Evolutionary conservation across 2,329 filamentous ascomycete species (phyloP).

Genomic region (Monilinia laxa): DNA sequence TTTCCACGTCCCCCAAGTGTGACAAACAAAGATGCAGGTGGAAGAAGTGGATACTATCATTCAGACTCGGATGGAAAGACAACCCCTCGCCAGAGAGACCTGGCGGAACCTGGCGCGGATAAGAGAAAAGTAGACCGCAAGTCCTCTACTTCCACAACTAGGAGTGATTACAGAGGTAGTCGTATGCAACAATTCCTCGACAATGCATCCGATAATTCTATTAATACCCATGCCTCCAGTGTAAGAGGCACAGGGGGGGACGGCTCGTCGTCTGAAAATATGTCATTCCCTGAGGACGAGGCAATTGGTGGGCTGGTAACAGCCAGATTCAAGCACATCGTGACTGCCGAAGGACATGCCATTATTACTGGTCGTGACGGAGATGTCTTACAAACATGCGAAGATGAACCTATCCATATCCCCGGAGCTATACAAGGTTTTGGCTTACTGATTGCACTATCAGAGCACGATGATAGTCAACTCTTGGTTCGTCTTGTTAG

Average conservation of each 20-base stretch:
- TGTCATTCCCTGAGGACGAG: constrained; percentile 22
- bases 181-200: constrained; percentile 36
- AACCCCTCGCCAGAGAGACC: constrained; percentile 6
- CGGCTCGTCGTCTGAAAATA: constrained; percentile 13
- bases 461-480: constrained; percentile 66
- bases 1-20: constrained; percentile 24
- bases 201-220: constrained; percentile 34
- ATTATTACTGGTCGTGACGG: constrained; percentile 78
- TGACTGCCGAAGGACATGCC: constrained; percentile 75
- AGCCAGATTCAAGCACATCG: constrained; percentile 73
- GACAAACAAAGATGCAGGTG: constrained; percentile 11
- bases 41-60: neutral
- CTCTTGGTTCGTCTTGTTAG: constrained; percentile 72
- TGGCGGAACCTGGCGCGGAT: neutral
- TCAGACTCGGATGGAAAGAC: constrained; percentile 15
- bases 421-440: constrained; percentile 62
- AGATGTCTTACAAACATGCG: constrained; percentile 71
- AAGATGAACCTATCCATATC: constrained; percentile 88
- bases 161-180: constrained; percentile 26
- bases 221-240: constrained; percentile 21
- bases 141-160: constrained; percentile 23
- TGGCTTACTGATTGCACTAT: constrained; percentile 71
- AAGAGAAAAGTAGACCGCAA: constrained; percentile 24
- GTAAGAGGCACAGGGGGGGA: constrained; percentile 13
- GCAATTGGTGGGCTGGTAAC: constrained; percentile 52